Evolutionary conservation across 768 basidiomycete species (phyloP).

Genomic region (Russula compacta): DNA sequence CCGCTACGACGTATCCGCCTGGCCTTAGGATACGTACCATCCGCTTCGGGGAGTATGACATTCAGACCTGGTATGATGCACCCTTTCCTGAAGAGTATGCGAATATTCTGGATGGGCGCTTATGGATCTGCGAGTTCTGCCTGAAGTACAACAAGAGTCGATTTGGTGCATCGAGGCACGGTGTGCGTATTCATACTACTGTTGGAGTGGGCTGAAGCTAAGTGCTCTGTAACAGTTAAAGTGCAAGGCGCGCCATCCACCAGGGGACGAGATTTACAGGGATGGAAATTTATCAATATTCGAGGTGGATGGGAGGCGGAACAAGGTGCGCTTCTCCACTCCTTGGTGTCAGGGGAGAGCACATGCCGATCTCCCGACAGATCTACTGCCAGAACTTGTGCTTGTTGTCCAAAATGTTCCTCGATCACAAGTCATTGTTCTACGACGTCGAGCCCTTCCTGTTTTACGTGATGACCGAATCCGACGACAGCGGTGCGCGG

Average conservation of each 20-base stretch:
- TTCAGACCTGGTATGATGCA: slow-evolving; percentile 98
- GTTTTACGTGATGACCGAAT: slow-evolving; percentile 95
- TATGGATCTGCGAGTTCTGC: slow-evolving; percentile 99
- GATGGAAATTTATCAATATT: slow-evolving; percentile 86
- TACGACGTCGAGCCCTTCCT: slow-evolving; percentile 99
- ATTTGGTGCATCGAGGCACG: slow-evolving; percentile 79
- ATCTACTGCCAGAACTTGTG: slow-evolving; percentile 99
- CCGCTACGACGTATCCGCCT: slow-evolving; percentile 20
- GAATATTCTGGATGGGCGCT: slow-evolving; percentile 77
- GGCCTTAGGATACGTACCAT: slow-evolving; percentile 74
- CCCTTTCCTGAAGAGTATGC: slow-evolving; percentile 98
- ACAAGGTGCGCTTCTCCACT: slow-evolving; percentile 52
- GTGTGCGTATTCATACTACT: slow-evolving; percentile 41
- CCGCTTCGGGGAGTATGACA: slow-evolving; percentile 84
- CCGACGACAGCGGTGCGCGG: slow-evolving; percentile 79
- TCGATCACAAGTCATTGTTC: slow-evolving; percentile 97
- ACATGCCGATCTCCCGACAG: slow-evolving; percentile 30
- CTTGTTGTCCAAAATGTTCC: slow-evolving; percentile 95
- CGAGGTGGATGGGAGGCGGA: slow-evolving; percentile 96
- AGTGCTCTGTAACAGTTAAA: slow-evolving; percentile 53
- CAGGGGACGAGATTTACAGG: slow-evolving; percentile 96
- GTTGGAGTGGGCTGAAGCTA: not conserved
- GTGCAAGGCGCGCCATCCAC: slow-evolving; percentile 91
- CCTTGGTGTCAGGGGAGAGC: not conserved
- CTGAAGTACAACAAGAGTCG: slow-evolving; percentile 95